These are phyloP conservation scores for Basidiobolus meristosporus DNA, from an alignment of 371 early-diverging fungal genomes.

Conservation along the genomic window DNA sequence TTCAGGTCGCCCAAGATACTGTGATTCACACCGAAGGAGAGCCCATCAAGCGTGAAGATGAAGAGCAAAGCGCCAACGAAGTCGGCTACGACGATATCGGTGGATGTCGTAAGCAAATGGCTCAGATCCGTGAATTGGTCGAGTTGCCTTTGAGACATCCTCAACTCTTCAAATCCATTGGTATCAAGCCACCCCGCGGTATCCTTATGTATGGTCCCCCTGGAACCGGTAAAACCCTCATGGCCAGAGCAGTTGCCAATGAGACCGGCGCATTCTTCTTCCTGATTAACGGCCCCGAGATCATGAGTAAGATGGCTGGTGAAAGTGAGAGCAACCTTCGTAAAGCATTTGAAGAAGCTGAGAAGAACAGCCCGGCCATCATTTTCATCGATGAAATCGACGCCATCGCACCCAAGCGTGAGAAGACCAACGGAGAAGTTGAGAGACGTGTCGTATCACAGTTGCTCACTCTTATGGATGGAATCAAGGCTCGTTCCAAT, in stretches of 20 bases:
- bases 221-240: conserved; percentile 85
- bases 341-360: conserved; percentile 98
- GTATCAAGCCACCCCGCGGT: conserved; percentile 98
- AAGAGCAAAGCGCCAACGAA: conserved; percentile 81
- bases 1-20: conserved; percentile 91
- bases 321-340: conserved; percentile 96
- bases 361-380: conserved; percentile 96
- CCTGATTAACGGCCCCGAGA: conserved; percentile 97
- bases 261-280: conserved; percentile 79
- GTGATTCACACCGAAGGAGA: conserved; percentile 97
- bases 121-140: conserved; percentile 98
- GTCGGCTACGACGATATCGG: conserved; percentile 99
- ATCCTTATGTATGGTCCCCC: conserved; percentile 98
- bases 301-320: conserved; percentile 99
- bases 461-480: conserved; percentile 98
- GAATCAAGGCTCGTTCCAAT: conserved; percentile 94
- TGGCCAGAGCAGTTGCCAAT: conserved; percentile 60
- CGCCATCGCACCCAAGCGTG: conserved; percentile 98
- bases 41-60: conserved; percentile 96
- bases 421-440: conserved; percentile 99
- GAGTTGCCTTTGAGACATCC: conserved; percentile 98
- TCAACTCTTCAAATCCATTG: conserved; percentile 91
- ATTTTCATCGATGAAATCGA: conserved; percentile 98
- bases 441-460: conserved; percentile 99
- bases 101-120: conserved; percentile 97